Percentiles rank a stretch among this genome's conserved stretches.
Evolutionary conservation across 495 filamentous ascomycete species (phyloP).

Genomic region (Recurvomyces mirabilis): DNA sequence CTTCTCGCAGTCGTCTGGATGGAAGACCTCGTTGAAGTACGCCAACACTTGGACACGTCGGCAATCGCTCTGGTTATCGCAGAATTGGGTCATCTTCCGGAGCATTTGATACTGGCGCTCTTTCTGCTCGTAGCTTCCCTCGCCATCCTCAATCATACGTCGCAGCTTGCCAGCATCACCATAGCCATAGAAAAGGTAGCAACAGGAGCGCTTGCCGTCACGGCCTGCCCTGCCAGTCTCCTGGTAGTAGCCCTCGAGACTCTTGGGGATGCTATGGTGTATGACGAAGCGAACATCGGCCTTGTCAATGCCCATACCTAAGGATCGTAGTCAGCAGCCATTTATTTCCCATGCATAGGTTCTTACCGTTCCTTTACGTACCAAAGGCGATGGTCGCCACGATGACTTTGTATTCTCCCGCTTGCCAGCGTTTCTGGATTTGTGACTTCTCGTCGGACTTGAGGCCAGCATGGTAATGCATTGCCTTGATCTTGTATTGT

Average conservation of each 20-base stretch:
- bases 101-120: constrained; percentile 76
- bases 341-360: too few relatives aligned
- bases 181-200: constrained; percentile 81
- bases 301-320: constrained; percentile 99
- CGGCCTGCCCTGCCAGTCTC: constrained; percentile 91
- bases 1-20: constrained; percentile 53
- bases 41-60: constrained; percentile 75
- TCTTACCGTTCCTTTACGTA: too few relatives aligned
- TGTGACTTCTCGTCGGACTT: constrained; percentile 46
- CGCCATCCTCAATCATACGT: constrained; percentile 68
- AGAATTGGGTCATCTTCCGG: constrained; percentile 68
- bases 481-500: constrained; percentile 54
- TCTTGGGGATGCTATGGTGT: constrained; percentile 83
- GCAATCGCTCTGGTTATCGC: constrained; percentile 78
- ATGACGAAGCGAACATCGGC: constrained; percentile 91
- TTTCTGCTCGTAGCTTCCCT: constrained; percentile 66
- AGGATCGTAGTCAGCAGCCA: too few relatives aligned
- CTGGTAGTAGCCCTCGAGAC: constrained; percentile 93
- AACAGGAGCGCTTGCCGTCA: constrained; percentile 77
- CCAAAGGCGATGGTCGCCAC: constrained; percentile 99
- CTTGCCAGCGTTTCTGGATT: constrained; percentile 74
- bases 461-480: constrained; percentile 80
- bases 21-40: constrained; percentile 84
- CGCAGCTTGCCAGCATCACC: constrained; percentile 51
- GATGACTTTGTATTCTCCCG: constrained; percentile 67